Evolutionary conservation across 306 rosid species (phyloP).

Genomic region (Malus fusca): DNA sequence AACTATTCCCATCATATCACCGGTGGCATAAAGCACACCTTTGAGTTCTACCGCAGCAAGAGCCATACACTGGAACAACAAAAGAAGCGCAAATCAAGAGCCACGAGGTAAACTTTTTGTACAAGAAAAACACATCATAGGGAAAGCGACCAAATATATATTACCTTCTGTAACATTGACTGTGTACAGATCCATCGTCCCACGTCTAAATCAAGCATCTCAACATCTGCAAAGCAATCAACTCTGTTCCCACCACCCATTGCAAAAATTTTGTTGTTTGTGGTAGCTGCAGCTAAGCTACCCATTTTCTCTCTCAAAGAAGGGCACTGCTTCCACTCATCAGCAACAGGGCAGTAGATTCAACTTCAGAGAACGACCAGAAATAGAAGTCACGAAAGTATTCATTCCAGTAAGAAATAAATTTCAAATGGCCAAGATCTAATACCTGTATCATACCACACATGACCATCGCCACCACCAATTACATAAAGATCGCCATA

Average conservation of each 20-base stretch:
- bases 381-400: slow-evolving; percentile 3
- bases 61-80: background rate
- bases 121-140: background rate
- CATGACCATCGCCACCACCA: slow-evolving; percentile 38
- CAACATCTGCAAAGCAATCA: slow-evolving; percentile 36
- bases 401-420: slow-evolving; percentile 1
- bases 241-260: slow-evolving; percentile 41
- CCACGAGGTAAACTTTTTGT: background rate
- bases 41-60: slow-evolving; percentile 36
- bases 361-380: slow-evolving; percentile 45
- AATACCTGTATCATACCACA: slow-evolving; percentile 48
- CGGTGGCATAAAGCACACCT: slow-evolving; percentile 46
- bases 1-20: slow-evolving; percentile 42
- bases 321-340: slow-evolving; percentile 63
- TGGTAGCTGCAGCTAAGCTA: slow-evolving; percentile 48
- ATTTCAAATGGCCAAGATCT: slow-evolving; percentile 7
- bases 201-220: slow-evolving; percentile 60
- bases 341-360: slow-evolving; percentile 47
- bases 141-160: background rate
- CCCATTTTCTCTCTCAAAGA: slow-evolving; percentile 60
- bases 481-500: slow-evolving; percentile 45
- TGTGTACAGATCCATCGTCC: slow-evolving; percentile 50
- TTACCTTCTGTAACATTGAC: slow-evolving; percentile 62
- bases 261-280: slow-evolving; percentile 36
- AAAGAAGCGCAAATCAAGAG: background rate